Base-by-base conservation (phyloP, 2,329 filamentous ascomycete genomes). In the Metarhizium robertsii region DNA sequence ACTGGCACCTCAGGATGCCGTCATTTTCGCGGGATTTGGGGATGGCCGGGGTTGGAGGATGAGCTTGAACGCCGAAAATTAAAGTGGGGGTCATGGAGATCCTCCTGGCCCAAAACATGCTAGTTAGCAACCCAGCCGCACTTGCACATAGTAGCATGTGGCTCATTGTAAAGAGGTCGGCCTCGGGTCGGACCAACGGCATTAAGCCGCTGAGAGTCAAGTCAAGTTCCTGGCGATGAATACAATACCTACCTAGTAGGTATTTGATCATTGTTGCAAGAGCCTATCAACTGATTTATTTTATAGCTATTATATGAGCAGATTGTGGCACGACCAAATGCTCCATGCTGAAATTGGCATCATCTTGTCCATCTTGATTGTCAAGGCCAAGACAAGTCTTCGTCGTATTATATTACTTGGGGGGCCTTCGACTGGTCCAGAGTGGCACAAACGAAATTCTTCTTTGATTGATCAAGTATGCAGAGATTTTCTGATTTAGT, bases 21-120 rank as follows among this genome's bases (percentile, higher is more conserved):
- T 69, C 67, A 69, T 68, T 58, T 58, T 64, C 62, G 65, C 65
- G 65, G 66, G 62, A 67, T 68, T 69, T 68, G 45, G 45, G 25
- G 11, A 63, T 62, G 61, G 61, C 61, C 32, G 43, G 42, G 36
- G 49, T 29, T 45, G 53, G 16, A 18, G 32, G 18, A 29, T 14
- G 45, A 48, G 14, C 20, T 48, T 30, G 20, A 14, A 48, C 20
- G 20, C 3, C 7, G 45, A 48, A 46, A 48, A 48, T 48, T 48
- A 48, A 48, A 48, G 45, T 48, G 45, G 45, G 25, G 18, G 43
- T 6, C 10, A 16, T 6, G 6, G 6, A 16, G n/a, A 42, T 42
- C 16, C 40, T 16, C 40, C 40, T 16, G 40, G 16, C 40, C 40
- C 40, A 42, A 16, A 42, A 18, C 40, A 25, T 25, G 4, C 25